Evolutionary conservation across 345 rosid genomes (phyloP).

Genomic region (Ricinus communis): DNA sequence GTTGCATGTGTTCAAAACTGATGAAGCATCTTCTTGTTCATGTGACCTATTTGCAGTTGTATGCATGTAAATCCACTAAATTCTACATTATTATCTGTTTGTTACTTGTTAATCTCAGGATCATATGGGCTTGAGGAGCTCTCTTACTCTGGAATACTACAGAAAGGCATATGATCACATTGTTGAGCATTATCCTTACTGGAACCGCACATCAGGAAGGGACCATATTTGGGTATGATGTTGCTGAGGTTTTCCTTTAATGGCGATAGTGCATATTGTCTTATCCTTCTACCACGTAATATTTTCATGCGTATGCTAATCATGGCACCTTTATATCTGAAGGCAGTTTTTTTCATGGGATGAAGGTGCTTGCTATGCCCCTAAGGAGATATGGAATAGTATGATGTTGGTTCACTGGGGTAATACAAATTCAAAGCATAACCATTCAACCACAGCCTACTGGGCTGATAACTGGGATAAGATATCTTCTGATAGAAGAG

Average conservation of each 20-base stretch:
- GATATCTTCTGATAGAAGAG: conserved; percentile 70
- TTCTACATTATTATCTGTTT: not conserved
- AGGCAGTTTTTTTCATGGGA: conserved; percentile 99
- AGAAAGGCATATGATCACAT: conserved; percentile 72
- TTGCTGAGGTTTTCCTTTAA: conserved; percentile 15
- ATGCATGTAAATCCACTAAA: not conserved
- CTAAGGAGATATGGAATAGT: conserved; percentile 99
- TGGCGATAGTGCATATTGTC: not conserved
- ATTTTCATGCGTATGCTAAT: conserved; percentile 33
- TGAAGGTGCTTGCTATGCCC: conserved; percentile 99
- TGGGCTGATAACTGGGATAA: conserved; percentile 84
- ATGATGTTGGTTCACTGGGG: conserved; percentile 99
- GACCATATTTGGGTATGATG: conserved; percentile 91
- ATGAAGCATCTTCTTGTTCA: not conserved
- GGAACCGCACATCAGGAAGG: conserved; percentile 86
- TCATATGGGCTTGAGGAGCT: conserved; percentile 80
- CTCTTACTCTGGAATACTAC: conserved; percentile 83
- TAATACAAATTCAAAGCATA: conserved; percentile 91
- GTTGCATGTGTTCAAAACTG: not conserved
- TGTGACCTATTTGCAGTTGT: not conserved
- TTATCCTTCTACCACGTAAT: not conserved
- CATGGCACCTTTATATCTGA: conserved; percentile 33
- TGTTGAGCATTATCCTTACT: conserved; percentile 62
- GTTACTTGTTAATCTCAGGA: conserved; percentile 50
- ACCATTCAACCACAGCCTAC: conserved; percentile 90